Base-by-base conservation (phyloP, 192 early-diverging fungal genomes). In the Coemansia sp. region DNA sequence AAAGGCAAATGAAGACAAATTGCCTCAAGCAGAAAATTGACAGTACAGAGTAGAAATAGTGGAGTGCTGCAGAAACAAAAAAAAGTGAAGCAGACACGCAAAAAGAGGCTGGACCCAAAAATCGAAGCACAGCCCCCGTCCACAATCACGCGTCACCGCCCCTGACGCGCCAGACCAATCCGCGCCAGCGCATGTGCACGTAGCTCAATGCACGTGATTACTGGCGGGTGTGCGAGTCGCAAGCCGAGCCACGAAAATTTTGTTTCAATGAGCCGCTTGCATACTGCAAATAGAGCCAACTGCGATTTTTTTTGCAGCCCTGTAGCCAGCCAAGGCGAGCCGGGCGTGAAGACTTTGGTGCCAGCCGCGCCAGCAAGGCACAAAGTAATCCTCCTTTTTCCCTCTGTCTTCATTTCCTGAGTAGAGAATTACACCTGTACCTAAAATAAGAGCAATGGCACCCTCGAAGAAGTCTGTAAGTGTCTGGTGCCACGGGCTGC, bases 401-500 rank as follows among this genome's bases (percentile, higher is more conserved):
- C 62, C 62, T 64, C 71, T 74, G 71, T 74, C 58, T 41, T 18
- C 52, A 69, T 53, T 67, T 62, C 59, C 64, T 49, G 60, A 66
- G 76, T 61, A 65, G 72, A 68, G 66, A 59, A 58, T 62, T 60
- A 58, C 59, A 64, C 68, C 50, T 65, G 66, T 63, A 52, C 55
- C 65, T 53, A 62, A 65, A 68, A 70, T 61, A 65, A 43, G 45
- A 74, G 69, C 65, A 81, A 81, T 81, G 78, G 78, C 78, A 37
- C 78, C 78, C 69, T 73, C 73, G 66, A 81, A 81, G 78, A 81
- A 81, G 67, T 59, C 66, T 57, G 78, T 81, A 78, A 78, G 76
- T 73, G 71, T 66, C 64, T 12, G 51, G 41, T n/a, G 41, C 41
- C 41, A n/a, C 41, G 16, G 41, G 16, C 41, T n/a, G 41, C 41